Evolutionary conservation across 129 eudicot species (phyloP), one percentile per base, ranked within the genome.

Genomic region (Lactuca sativa): DNA sequence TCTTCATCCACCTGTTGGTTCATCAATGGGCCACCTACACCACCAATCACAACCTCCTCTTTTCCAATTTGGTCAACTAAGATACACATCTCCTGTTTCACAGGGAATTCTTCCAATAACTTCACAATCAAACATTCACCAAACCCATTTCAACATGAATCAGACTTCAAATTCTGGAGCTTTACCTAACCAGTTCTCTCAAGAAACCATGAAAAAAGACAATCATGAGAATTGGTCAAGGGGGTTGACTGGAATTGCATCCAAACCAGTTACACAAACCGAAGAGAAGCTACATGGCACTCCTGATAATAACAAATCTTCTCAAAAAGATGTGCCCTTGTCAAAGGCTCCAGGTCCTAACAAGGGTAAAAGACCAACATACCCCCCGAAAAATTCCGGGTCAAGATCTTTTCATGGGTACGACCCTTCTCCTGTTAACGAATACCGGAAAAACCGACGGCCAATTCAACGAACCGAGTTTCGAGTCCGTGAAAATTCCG

Each of bases 31-130:
- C 64, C 95, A 93, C 52, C n/a, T 87, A 54, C 93, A 85, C 55
- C 85, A 85, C 13, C 80, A 92, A 47, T 97, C 80, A 59, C 86
- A 86, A 47, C 82, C 90, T 55, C 95, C 97, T 1, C 79, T 90
- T 25, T 90, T 95, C 77, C 99, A 95, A 44, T 90, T 95, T 74
- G 99, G 99, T 84, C 99, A 95, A 80, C 74, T 95, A 17, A 80
- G 84, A 7, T 90, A 95, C 75, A 75, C 91, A 25, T 74, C 95
- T 74, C 82, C 96, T 9, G 73, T 85, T 56, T 83, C 98, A 5
- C 96, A 88, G 64, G 95, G 96, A 58, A 74, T 92, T 64, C 77
- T 87, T 75, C 97, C 97, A 7, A 67, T 87, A 84, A 18, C 79
- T 56, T 81, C 86, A 41, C 95, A 83, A 70, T 89, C 99, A 15